Base-by-base conservation (phyloP, 1,284 basidiomycete species). In the Mycosarcoma mackinlayi region DNA sequence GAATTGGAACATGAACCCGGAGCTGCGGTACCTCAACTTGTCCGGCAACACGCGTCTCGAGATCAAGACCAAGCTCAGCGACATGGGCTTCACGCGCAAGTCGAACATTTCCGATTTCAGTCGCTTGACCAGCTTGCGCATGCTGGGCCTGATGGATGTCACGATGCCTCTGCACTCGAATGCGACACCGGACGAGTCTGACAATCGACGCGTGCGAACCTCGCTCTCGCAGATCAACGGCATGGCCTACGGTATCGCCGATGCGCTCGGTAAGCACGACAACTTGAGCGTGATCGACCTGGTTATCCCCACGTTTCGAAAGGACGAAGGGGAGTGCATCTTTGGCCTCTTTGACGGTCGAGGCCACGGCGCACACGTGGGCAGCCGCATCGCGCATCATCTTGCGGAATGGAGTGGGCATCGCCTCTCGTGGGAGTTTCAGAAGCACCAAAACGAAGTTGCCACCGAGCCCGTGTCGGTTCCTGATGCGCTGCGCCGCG, bases 1-100 rank as follows among this genome's bases (percentile, higher is more conserved):
- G 95, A 98, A 99, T 83, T 99, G 96, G 96, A 98, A 98, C 83
- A 96, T 94, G 86, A 98, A 98, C 83, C 89, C 89, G 66, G 91
- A 92, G 71, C 87, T 99, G 62, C 90, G 90, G 53, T 98, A 97
- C 84, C 90, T 93, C 71, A 93, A 93, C 79, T 78, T 93, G 49
- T 93, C 92, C 0, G 92, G 92, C 14, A 93, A 93, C 85, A 92
- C 92, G 84, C 88, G 90, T 40, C 86, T 93, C n/a, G 91, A 91
- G 84, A 92, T 93, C 85, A 91, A 91, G 84, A 89, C 89, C 35
- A 77, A 80, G 54, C 62, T 78, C 30, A 75, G 77, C 45, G 81
- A 81, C 6, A 78, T 83, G 34, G 78, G 82, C 48, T 80, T 77
- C n/a, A 66, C 65, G 28, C 73, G 73, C 55, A 75, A 72, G 49